Evolutionary conservation across 371 early-diverging fungal species (phyloP).

Genomic region (Mortierella sp.): DNA sequence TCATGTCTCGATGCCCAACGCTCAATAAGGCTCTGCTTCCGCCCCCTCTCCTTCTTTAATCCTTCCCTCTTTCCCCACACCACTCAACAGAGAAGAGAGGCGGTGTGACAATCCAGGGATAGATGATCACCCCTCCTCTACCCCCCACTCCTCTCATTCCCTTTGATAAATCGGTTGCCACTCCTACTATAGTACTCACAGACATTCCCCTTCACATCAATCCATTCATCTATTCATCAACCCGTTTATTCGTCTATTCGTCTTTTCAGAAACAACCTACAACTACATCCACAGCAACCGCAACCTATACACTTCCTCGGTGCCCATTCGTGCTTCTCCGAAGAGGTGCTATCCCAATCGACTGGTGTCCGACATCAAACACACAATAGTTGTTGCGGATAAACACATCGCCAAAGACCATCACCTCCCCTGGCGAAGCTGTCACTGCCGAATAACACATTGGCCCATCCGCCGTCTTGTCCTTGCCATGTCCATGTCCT

Average conservation of each 20-base stretch:
- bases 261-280: too few relatives aligned
- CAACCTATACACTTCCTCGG: not conserved
- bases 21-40: not conserved
- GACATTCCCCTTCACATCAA: too few relatives aligned
- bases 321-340: slow-evolving; percentile 2
- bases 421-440: slow-evolving; percentile 29
- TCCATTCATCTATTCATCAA: too few relatives aligned
- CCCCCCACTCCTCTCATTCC: not conserved
- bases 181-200: too few relatives aligned
- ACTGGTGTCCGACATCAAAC: slow-evolving; percentile 48
- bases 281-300: too few relatives aligned
- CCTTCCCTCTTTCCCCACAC: too few relatives aligned
- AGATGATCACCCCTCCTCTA: too few relatives aligned
- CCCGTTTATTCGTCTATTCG: too few relatives aligned
- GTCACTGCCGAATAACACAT: slow-evolving; percentile 46
- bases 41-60: not conserved
- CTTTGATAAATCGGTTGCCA: too few relatives aligned
- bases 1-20: not conserved
- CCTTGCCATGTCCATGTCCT: not conserved
- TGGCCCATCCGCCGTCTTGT: slow-evolving; percentile 5
- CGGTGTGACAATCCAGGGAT: too few relatives aligned
- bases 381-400: slow-evolving; percentile 60
- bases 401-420: slow-evolving; percentile 61
- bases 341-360: slow-evolving; percentile 32
- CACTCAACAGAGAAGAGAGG: too few relatives aligned